Base-by-base conservation (phyloP, 2,329 filamentous ascomycete species). In the Pseudogymnoascus sp. region DNA sequence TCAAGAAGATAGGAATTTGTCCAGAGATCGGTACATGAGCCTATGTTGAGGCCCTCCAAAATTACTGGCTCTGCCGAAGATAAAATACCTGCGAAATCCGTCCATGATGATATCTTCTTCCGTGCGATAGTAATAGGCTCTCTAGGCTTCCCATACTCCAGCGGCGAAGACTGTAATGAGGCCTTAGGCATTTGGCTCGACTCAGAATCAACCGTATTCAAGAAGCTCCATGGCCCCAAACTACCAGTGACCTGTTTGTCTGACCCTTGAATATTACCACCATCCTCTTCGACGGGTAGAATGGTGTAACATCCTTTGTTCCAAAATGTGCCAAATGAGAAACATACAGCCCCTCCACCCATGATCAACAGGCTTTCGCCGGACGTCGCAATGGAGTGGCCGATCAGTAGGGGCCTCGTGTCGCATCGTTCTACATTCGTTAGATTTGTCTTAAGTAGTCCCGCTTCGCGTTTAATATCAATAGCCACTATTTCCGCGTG, bases 311-410 rank as follows among this genome's bases (percentile, higher is more conserved):
- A 69, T 1, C 84, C 84, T 33, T 80, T 79, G 60, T 92, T 92
- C 90, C 90, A 95, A 69, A 84, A 92, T 6, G 89, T 90, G 1
- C 92, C 92, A 81, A 96, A 96, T 0, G 90, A 92, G 77, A 96
- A 96, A 72, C 91, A 96, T 7, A 91, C 90, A 14, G 89, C 91
- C 38, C 91, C 92, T 14, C 92, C 92, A 1, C 91, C 91, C 58
- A 89, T 74, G 6, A 95, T 76, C 8, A 90, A 69, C 2, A 92
- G 69, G 31, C 78, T 75, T 43, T 77, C 69, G 29, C 76, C 75
- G 0, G 81, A 74, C 29, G 76, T 71, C 12, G 82, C 74, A 6
- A 81, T 77, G 4, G 85, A 85, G 62, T 86, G 82, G 2, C 92
- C 91, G 60, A 91, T 79, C 59, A 96, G 79, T 5, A 96, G 78